These are phyloP conservation scores for Calocera viscosa DNA, from an alignment of 768 basidiomycete genomes.

Conservation along the genomic window DNA sequence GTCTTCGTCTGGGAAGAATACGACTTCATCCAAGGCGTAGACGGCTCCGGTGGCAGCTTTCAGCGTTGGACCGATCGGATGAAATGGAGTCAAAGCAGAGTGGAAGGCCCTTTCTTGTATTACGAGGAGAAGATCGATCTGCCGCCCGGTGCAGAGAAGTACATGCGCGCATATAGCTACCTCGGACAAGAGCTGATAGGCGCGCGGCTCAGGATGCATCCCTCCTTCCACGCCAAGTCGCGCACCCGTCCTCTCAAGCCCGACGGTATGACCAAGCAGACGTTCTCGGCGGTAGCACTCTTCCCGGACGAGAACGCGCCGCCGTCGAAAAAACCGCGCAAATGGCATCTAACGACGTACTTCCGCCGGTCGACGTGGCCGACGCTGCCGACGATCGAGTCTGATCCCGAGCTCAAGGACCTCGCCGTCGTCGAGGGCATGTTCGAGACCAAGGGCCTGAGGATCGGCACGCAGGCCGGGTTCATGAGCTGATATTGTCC, in stretches of 20 bases:
- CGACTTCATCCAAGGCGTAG: constrained; percentile 1
- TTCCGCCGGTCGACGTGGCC: not conserved
- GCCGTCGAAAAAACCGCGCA: not conserved
- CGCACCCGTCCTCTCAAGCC: not conserved
- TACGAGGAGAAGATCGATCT: constrained; percentile 4
- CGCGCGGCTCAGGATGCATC: not conserved
- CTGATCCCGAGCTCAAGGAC: constrained; percentile 1
- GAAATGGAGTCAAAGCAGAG: not conserved
- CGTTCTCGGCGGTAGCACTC: not conserved
- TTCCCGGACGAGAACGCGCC: not conserved
- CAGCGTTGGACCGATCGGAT: constrained; percentile 1
- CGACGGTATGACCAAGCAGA: not conserved
- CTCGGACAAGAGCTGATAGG: not conserved
- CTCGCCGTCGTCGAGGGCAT: not conserved
- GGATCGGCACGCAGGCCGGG: not conserved
- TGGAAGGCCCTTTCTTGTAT: not conserved
- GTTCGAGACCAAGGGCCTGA: constrained; percentile 2
- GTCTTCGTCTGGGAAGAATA: constrained; percentile 74
- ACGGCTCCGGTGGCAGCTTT: not conserved
- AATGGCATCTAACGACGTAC: not conserved
- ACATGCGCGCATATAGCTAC: not conserved
- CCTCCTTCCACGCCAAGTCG: constrained; percentile 1
- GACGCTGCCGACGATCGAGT: not conserved
- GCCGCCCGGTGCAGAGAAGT: constrained; percentile 5
- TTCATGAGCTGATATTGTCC: not conserved